phyloP scores from a whole-genome alignment of 2,329 filamentous ascomycete species.

The Fusarium praegraminearum region DNA sequence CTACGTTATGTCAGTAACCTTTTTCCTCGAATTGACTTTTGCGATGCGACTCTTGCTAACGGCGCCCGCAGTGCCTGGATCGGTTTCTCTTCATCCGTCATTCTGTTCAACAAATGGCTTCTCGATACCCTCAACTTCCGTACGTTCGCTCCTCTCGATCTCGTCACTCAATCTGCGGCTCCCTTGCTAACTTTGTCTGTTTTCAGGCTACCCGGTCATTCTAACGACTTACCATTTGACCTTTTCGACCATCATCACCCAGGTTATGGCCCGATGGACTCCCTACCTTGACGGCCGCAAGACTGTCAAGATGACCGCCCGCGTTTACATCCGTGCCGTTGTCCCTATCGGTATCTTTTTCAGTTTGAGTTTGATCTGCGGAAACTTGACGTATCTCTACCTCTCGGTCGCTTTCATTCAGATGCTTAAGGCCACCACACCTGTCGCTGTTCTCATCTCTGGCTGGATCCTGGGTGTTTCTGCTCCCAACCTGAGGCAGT shows the following conservation, averaged over 20 bases:
- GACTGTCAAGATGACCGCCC: slow-evolving; percentile 96
- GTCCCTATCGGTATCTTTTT: slow-evolving; percentile 96
- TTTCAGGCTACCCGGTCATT: slow-evolving; percentile 76
- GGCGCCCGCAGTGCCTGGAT: slow-evolving; percentile 82
- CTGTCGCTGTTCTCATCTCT: slow-evolving; percentile 89
- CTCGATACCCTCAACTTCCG: slow-evolving; percentile 85
- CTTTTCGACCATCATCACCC: slow-evolving; percentile 95
- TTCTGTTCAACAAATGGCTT: slow-evolving; percentile 99
- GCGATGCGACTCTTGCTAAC: slow-evolving; percentile 28
- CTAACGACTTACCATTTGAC: slow-evolving; percentile 96
- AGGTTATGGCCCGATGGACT: slow-evolving; percentile 90
- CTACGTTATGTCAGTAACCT: slow-evolving; percentile 76
- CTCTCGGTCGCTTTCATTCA: slow-evolving; percentile 97
- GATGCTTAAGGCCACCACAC: slow-evolving; percentile 99
- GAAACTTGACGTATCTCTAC: slow-evolving; percentile 95
- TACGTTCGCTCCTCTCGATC: slow-evolving; percentile 48
- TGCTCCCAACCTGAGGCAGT: slow-evolving; percentile 84
- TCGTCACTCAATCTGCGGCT: slow-evolving; percentile 6
- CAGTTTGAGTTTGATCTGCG: slow-evolving; percentile 94
- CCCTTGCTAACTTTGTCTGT: slow-evolving; percentile 35
- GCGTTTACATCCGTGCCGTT: slow-evolving; percentile 91
- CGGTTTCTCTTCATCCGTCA: slow-evolving; percentile 89
- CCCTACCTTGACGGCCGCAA: slow-evolving; percentile 92
- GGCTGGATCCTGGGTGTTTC: slow-evolving; percentile 90
- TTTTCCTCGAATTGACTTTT: slow-evolving; percentile 1